Base-by-base conservation (phyloP, 495 filamentous ascomycete genomes). In the Penicillium cataractarum region DNA sequence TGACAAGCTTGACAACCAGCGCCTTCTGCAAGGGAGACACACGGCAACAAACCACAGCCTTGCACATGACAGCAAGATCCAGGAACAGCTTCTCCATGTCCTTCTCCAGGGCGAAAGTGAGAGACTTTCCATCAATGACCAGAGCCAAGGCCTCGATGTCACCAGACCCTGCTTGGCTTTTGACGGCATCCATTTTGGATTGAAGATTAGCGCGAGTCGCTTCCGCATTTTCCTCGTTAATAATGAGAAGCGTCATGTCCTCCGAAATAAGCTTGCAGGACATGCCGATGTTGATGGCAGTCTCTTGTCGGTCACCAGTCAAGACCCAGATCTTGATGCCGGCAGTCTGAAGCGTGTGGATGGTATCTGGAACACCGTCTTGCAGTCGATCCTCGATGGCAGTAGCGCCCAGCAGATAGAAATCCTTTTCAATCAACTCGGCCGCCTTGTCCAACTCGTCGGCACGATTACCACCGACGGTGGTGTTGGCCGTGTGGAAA, bases 231-330 rank as follows among this genome's bases (percentile, higher is more conserved):
- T 97, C 93, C 71, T 99, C 94, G 67, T 99, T 99, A 69, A 99
- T 83, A 71, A 99, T 96, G 55, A 99, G 80, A 13, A 99, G 82
- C 59, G 93, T 96, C 96, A 99, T 99, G 64, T 99, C 96, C 74
- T 99, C 96, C 51, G 92, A 97, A 49, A 99, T 92, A 26, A 99
- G 83, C 79, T 97, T 98, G 77, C 96, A 99, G 69, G 92, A 97
- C 96, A 99, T 99, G 60, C 96, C 96, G 68, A 99, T 99, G 71
- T 99, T 99, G 80, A 99, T 99, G 53, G 96, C 96, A 51, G 96
- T 99, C 73, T 99, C 96, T 73, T 99, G 96, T 69, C 96, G 84
- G 80, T 99, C 96, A 69, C 96, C 96, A 40, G 96, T 99, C 73
- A 99, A 77, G 22, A 99, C 96, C 95, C 96, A 99, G 49, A 99